A percentile compares a stretch with the other conserved stretches of the same genome.
Conservation (phyloP, 352 stramenopile species). For the Phytophthora chlamydospora region DNA sequence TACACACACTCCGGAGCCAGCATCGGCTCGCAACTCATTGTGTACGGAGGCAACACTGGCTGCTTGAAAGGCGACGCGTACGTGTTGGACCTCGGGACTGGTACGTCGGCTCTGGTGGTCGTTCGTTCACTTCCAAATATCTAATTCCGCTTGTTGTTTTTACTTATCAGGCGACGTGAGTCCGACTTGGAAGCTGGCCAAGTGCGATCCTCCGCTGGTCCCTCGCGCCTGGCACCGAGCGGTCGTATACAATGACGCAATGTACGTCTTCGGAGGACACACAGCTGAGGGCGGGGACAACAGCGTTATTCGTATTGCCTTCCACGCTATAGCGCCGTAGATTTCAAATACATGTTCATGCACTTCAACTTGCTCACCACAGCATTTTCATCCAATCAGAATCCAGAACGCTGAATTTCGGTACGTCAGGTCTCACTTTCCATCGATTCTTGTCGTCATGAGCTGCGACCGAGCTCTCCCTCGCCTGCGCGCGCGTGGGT, state of each 20-base stretch:
- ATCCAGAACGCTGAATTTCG: background rate
- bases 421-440: slow-evolving; percentile 15
- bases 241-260: slow-evolving; percentile 43
- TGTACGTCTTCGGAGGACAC: slow-evolving; percentile 66
- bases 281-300: slow-evolving; percentile 57
- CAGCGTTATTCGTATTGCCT: slow-evolving; percentile 39
- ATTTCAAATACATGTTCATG: background rate
- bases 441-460: slow-evolving; percentile 13
- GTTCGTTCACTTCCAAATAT: background rate
- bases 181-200: slow-evolving; percentile 57
- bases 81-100: slow-evolving; percentile 51
- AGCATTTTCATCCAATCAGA: slow-evolving; percentile 13
- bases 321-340: slow-evolving; percentile 7
- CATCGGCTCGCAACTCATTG: slow-evolving; percentile 55
- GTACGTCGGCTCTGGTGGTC: slow-evolving; percentile 21
- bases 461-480: background rate
- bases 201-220: slow-evolving; percentile 42
- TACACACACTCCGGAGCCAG: slow-evolving; percentile 60
- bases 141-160: background rate
- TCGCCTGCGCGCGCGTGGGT: background rate
- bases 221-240: slow-evolving; percentile 63
- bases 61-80: slow-evolving; percentile 66
- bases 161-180: slow-evolving; percentile 30
- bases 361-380: background rate
- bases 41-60: slow-evolving; percentile 65